These are phyloP conservation scores for Fusarium sterilihyphosum DNA, from an alignment of 2,329 filamentous ascomycete genomes.

Conservation along the genomic window DNA sequence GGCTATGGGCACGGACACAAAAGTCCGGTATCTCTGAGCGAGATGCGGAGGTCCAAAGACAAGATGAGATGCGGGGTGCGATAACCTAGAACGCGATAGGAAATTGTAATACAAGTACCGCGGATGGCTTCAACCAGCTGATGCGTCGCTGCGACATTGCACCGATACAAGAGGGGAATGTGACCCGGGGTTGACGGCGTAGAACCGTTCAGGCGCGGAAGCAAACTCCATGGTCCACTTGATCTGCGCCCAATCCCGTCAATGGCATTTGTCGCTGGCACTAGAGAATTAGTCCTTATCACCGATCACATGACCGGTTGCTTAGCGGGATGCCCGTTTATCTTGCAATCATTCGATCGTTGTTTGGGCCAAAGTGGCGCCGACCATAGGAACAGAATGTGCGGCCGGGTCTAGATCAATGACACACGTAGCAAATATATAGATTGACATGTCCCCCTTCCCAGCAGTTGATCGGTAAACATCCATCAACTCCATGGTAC, in stretches of 20 bases:
- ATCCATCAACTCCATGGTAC: not conserved
- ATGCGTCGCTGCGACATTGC: slow-evolving; percentile 9
- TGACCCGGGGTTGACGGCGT: slow-evolving; percentile 23
- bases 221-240: slow-evolving; percentile 12
- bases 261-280: not conserved
- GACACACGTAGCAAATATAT: slow-evolving; percentile 5
- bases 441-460: not conserved
- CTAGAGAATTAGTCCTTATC: slow-evolving; percentile 7
- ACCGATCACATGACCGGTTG: slow-evolving; percentile 36
- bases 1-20: slow-evolving; percentile 21
- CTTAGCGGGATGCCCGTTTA: slow-evolving; percentile 15
- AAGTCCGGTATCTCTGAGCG: slow-evolving; percentile 16
- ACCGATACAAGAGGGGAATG: slow-evolving; percentile 1
- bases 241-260: slow-evolving; percentile 8
- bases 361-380: slow-evolving; percentile 3
- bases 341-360: not conserved
- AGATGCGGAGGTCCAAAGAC: slow-evolving; percentile 16
- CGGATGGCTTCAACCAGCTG: slow-evolving; percentile 24
- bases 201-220: slow-evolving; percentile 20
- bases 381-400: not conserved
- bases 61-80: slow-evolving; percentile 13
- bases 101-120: slow-evolving; percentile 24
- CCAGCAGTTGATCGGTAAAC: not conserved
- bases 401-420: not conserved
- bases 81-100: slow-evolving; percentile 34